phyloP scores from a whole-genome alignment of 2,329 filamentous ascomycete genomes.

The Blastomyces percursus region DNA sequence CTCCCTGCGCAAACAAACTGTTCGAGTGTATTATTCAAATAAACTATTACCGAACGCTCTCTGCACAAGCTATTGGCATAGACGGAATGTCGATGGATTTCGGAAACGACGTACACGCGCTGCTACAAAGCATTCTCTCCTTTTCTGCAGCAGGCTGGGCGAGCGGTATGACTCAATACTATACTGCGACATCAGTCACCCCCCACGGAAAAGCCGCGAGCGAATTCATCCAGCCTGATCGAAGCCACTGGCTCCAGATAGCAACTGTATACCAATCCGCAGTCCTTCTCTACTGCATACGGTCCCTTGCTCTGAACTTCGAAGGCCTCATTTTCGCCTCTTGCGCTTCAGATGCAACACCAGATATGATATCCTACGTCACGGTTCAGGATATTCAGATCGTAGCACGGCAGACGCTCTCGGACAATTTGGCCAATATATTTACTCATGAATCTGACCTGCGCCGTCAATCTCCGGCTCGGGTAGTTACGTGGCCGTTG shows the following conservation, averaged over 20 bases:
- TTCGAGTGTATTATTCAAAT: slow-evolving; percentile 13
- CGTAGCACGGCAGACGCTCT: slow-evolving; percentile 11
- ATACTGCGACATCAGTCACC: not conserved
- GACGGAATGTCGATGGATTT: not conserved
- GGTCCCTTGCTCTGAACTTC: slow-evolving; percentile 11
- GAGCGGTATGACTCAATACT: slow-evolving; percentile 7
- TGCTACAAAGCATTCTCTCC: slow-evolving; percentile 12
- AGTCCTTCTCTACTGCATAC: slow-evolving; percentile 12
- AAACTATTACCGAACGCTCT: slow-evolving; percentile 12
- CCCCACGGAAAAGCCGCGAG: slow-evolving; percentile 1
- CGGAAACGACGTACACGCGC: not conserved
- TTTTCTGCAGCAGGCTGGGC: slow-evolving; percentile 12
- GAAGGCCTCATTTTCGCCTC: slow-evolving; percentile 9
- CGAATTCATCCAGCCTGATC: slow-evolving; percentile 11
- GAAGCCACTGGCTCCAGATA: slow-evolving; percentile 12
- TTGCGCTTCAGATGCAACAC: not conserved
- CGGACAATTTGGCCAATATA: slow-evolving; percentile 6
- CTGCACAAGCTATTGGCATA: not conserved
- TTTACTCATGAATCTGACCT: slow-evolving; percentile 1
- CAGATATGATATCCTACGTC: slow-evolving; percentile 7
- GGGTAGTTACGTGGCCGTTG: slow-evolving; percentile 13
- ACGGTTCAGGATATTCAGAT: slow-evolving; percentile 10
- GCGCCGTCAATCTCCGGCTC: slow-evolving; percentile 7
- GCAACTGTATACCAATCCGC: slow-evolving; percentile 12
- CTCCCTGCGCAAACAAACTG: slow-evolving; percentile 12